Percentiles rank a stretch among this genome's conserved stretches.
Evolutionary conservation across 2,329 filamentous ascomycete species (phyloP).

Genomic region (Stagonosporopsis vannaccii): DNA sequence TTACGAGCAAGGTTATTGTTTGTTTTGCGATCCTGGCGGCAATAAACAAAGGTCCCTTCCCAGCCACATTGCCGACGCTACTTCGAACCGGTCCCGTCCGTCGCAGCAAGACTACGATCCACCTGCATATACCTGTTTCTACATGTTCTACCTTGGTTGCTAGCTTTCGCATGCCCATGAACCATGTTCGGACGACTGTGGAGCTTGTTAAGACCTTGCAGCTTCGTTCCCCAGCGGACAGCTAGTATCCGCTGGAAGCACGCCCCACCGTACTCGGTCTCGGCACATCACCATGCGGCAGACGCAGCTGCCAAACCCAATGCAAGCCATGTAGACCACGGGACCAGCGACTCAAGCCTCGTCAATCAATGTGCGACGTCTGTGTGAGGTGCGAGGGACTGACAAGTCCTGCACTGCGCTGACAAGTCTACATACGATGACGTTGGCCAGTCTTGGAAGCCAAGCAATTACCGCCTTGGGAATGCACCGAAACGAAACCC

Average conservation of each 20-base stretch:
- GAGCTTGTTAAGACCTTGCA: background rate
- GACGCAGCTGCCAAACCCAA: conserved; percentile 1
- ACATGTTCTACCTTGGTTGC: conserved; percentile 4
- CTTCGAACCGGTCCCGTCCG: conserved; percentile 5
- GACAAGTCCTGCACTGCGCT: conserved; percentile 14
- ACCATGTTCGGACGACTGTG: background rate
- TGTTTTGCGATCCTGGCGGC: conserved; percentile 21
- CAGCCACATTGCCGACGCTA: conserved; percentile 19
- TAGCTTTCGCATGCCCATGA: background rate
- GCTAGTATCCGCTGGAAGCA: background rate
- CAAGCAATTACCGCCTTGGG: conserved; percentile 24
- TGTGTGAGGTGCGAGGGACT: conserved; percentile 19
- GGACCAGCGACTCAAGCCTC: conserved; percentile 8
- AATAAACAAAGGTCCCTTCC: conserved; percentile 19
- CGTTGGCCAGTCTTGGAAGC: conserved; percentile 26
- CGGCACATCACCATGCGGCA: conserved; percentile 4
- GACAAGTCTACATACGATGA: conserved; percentile 19
- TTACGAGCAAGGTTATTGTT: conserved; percentile 15
- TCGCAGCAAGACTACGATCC: conserved; percentile 6
- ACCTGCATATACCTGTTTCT: conserved; percentile 22
- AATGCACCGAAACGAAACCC: conserved; percentile 19
- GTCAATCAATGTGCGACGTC: conserved; percentile 14
- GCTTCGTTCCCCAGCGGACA: conserved; percentile 1
- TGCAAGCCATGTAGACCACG: conserved; percentile 10
- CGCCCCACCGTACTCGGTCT: conserved; percentile 3